Evolutionary conservation across 305 asterid genomes (phyloP).

Genomic region (Fraxinus xanthoxyloides): DNA sequence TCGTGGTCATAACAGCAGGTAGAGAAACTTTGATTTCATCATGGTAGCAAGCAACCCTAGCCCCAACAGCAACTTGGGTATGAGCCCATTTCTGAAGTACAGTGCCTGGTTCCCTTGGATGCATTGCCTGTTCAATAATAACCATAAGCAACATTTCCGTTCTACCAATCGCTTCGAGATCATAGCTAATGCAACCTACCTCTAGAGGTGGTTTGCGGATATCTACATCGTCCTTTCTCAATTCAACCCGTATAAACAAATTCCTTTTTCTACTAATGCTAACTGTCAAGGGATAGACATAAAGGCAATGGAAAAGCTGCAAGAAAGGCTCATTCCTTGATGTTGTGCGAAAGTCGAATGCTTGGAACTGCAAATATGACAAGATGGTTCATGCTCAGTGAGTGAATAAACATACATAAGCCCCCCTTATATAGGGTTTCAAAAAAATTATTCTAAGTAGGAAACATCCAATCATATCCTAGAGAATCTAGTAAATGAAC

Average conservation of each 20-base stretch:
- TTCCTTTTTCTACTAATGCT: conserved; percentile 93
- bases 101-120: conserved; percentile 78
- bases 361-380: conserved; percentile 71
- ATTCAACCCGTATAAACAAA: conserved; percentile 90
- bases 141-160: conserved; percentile 25
- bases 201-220: conserved; percentile 73
- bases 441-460: background rate
- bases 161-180: conserved; percentile 25
- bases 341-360: conserved; percentile 95
- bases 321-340: conserved; percentile 97
- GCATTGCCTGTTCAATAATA: conserved; percentile 69
- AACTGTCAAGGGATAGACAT: conserved; percentile 88
- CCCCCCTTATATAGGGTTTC: background rate
- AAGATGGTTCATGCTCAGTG: conserved; percentile 10
- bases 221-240: conserved; percentile 88
- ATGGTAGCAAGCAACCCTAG: conserved; percentile 92
- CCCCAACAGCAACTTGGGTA: conserved; percentile 95
- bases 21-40: conserved; percentile 94
- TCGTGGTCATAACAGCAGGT: conserved; percentile 94
- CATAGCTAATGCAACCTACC: conserved; percentile 51
- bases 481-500: background rate
- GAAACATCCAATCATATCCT: background rate
- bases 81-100: conserved; percentile 73
- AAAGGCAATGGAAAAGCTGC: conserved; percentile 96
- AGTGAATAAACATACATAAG: background rate